These are phyloP conservation scores for Apiospora rasikravindrae DNA, from an alignment of 2,329 filamentous ascomycete genomes.

Conservation along the genomic window DNA sequence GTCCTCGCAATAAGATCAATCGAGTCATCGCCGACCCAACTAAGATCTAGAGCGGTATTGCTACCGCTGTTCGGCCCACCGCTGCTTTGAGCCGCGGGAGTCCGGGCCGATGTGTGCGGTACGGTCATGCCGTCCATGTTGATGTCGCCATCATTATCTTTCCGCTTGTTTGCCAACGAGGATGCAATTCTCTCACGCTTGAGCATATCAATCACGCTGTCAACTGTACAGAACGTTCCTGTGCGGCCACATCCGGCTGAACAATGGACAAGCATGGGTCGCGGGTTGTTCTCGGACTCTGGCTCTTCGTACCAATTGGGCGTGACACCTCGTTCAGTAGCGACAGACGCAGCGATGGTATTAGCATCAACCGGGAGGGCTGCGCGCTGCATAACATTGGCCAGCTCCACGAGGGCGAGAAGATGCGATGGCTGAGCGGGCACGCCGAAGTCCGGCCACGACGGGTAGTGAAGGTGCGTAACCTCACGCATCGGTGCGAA, in stretches of 20 bases:
- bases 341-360: constrained; percentile 40
- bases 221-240: constrained; percentile 94
- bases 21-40: constrained; percentile 73
- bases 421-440: constrained; percentile 88
- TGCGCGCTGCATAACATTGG: constrained; percentile 73
- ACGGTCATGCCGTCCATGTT: constrained; percentile 45
- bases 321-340: constrained; percentile 37
- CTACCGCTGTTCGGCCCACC: constrained; percentile 17
- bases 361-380: constrained; percentile 54
- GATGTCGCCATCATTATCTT: constrained; percentile 52
- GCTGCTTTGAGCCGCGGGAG: constrained; percentile 26
- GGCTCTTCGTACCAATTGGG: constrained; percentile 64
- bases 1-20: constrained; percentile 84
- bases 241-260: constrained; percentile 95
- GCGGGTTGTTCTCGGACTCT: constrained; percentile 53
- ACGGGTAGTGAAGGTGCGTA: constrained; percentile 90
- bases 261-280: constrained; percentile 91
- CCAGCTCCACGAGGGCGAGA: constrained; percentile 86
- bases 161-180: constrained; percentile 28
- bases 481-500: constrained; percentile 90
- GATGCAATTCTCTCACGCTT: constrained; percentile 73
- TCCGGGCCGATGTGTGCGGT: constrained; percentile 34
- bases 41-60: constrained; percentile 47
- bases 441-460: constrained; percentile 97
- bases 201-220: constrained; percentile 94